Conservation (phyloP, 208 protist genomes). For the Acanthamoeba sp. region DNA sequence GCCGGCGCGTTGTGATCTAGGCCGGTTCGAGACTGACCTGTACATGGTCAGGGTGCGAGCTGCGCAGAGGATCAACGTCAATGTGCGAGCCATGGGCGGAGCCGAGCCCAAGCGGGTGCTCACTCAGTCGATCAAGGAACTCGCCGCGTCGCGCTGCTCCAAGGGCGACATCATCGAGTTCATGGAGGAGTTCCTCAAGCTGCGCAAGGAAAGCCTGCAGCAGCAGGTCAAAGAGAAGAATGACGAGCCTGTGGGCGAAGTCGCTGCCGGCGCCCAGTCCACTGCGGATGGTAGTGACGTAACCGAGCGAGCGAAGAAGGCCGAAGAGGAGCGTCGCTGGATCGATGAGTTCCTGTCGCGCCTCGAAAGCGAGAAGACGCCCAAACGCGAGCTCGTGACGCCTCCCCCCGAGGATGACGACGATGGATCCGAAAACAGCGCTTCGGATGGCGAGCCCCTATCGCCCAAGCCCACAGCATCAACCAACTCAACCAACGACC, state of each 20-base stretch:
- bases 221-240: neutral
- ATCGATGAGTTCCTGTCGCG: neutral
- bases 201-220: constrained; percentile 38
- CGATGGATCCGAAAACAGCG: neutral
- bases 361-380: neutral
- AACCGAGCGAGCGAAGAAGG: neutral
- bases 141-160: neutral
- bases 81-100: neutral
- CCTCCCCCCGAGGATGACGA: constrained; percentile 2
- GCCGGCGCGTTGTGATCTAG: too few species aligned
- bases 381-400: neutral
- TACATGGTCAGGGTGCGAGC: neutral
- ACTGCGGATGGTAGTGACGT: too few species aligned
- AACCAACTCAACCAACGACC: too few species aligned
- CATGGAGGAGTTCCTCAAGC: constrained; percentile 59
- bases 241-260: neutral
- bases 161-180: constrained; percentile 42
- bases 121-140: constrained; percentile 47
- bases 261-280: neutral
- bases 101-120: neutral
- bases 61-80: neutral
- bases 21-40: too few species aligned
- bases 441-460: too few species aligned
- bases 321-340: neutral
- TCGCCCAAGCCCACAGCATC: too few species aligned